These are phyloP conservation scores for Annona squamosa DNA, from an alignment of 164 flowering plant genomes.

Conservation along the genomic window DNA sequence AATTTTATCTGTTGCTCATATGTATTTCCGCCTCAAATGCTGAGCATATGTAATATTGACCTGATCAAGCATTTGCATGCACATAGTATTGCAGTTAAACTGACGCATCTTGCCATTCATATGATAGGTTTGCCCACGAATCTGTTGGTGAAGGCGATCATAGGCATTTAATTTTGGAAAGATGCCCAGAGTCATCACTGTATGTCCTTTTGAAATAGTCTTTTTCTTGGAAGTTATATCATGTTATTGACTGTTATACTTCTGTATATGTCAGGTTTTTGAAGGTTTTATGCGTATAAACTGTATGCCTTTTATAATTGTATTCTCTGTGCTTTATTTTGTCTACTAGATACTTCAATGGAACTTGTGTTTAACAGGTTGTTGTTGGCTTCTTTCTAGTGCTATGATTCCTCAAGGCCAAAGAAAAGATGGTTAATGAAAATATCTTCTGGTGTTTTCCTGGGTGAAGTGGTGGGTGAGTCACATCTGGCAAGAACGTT, in stretches of 20 bases:
- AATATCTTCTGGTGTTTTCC: no score
- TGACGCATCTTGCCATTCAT: constrained; percentile 2
- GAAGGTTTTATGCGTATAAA: not conserved
- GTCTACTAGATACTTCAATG: not conserved
- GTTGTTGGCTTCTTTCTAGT: no score
- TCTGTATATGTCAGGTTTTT: not conserved
- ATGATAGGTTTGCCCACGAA: constrained; percentile 68
- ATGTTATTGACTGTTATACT: not conserved
- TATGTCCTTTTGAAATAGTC: constrained; percentile 24
- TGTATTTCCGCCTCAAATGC: not conserved
- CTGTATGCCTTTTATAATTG: not conserved
- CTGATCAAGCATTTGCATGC: not conserved
- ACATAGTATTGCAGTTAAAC: not conserved
- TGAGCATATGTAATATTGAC: not conserved
- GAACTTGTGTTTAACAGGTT: no score
- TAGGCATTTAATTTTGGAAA: constrained; percentile 72
- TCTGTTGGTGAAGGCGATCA: constrained; percentile 96
- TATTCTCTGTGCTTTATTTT: not conserved
- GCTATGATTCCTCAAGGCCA: no score
- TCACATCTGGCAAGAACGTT: no score
- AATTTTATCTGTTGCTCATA: not conserved
- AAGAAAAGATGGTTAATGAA: no score
- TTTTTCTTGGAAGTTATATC: not conserved
- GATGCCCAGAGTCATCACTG: constrained; percentile 79
- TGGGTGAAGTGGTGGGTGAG: no score